phyloP scores from a whole-genome alignment of 75 land plant genomes.

The Selaginella tamariscina region DNA sequence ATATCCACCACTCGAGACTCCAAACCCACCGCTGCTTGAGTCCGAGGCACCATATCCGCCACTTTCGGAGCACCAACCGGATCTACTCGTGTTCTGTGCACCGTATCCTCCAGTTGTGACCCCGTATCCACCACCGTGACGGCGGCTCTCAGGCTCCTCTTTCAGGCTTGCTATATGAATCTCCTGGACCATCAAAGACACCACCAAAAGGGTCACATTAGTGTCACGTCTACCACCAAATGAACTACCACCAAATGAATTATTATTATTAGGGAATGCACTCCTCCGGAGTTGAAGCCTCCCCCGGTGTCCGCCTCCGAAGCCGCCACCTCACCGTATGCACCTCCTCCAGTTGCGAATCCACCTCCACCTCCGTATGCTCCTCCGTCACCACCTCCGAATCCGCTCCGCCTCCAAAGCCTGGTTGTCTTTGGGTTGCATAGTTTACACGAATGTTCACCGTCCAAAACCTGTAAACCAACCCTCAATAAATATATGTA shows the following conservation, averaged over 20 bases:
- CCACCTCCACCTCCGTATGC: slow-evolving; percentile 14
- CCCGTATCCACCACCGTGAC: not conserved
- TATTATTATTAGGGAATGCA: not conserved
- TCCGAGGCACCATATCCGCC: not conserved
- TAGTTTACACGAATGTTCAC: slow-evolving; percentile 34
- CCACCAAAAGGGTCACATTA: slow-evolving; percentile 16
- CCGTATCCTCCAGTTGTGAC: not conserved
- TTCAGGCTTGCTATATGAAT: no score
- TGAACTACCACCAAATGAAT: not conserved
- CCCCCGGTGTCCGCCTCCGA: slow-evolving; percentile 14
- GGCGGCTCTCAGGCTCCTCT: not conserved
- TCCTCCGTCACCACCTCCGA: slow-evolving; percentile 16
- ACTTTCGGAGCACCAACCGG: not conserved
- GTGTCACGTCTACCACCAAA: not conserved
- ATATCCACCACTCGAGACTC: no score
- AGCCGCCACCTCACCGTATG: slow-evolving; percentile 18
- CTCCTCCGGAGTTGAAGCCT: not conserved
- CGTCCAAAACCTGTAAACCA: slow-evolving; percentile 14
- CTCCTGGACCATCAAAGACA: slow-evolving; percentile 12
- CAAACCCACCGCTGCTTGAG: no score
- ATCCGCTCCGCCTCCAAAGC: slow-evolving; percentile 19
- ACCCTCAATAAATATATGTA: not conserved
- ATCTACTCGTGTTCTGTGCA: not conserved
- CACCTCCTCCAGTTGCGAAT: slow-evolving; percentile 17
- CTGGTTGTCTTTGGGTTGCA: slow-evolving; percentile 28